phyloP scores from a whole-genome alignment of 805 yeast species.

The Cyberlindnera mycetangii region DNA sequence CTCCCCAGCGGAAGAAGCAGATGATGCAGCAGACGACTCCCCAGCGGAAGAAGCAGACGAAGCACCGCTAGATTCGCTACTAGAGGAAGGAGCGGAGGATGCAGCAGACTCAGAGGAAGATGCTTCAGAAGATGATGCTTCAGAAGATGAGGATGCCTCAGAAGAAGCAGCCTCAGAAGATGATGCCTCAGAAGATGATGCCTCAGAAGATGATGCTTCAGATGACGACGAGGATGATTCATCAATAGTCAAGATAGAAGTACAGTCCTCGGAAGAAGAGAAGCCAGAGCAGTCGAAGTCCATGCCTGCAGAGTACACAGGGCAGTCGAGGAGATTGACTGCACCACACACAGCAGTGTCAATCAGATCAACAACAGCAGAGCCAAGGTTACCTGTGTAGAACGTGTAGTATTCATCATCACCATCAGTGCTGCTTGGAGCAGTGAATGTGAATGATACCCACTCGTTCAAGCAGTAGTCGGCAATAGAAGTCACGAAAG shows the following conservation, averaged over 20 bases:
- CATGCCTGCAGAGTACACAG: slow-evolving; percentile 6
- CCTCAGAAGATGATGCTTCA: background rate
- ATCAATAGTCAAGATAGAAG: background rate
- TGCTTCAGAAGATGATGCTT: background rate
- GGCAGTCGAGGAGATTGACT: slow-evolving; percentile 10
- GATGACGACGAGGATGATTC: too few relatives aligned
- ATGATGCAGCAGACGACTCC: background rate
- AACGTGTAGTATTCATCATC: slow-evolving; percentile 10
- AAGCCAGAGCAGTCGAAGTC: slow-evolving; percentile 15
- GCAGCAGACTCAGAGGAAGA: slow-evolving; percentile 5
- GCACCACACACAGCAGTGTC: slow-evolving; percentile 10
- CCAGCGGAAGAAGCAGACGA: background rate
- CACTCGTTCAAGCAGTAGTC: slow-evolving; percentile 10
- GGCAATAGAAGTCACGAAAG: background rate
- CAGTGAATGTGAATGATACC: slow-evolving; percentile 9
- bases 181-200: slow-evolving; percentile 2
- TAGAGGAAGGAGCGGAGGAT: background rate
- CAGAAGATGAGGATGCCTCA: slow-evolving; percentile 4
- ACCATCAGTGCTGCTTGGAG: slow-evolving; percentile 1
- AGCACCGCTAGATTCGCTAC: too few relatives aligned
- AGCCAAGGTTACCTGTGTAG: slow-evolving; percentile 21
- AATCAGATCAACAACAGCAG: slow-evolving; percentile 7
- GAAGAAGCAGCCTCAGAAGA: slow-evolving; percentile 4
- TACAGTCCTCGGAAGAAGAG: background rate
- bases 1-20: background rate